Evolutionary conservation across 495 filamentous ascomycete genomes (phyloP).

Genomic region (Penicillium parvum): DNA sequence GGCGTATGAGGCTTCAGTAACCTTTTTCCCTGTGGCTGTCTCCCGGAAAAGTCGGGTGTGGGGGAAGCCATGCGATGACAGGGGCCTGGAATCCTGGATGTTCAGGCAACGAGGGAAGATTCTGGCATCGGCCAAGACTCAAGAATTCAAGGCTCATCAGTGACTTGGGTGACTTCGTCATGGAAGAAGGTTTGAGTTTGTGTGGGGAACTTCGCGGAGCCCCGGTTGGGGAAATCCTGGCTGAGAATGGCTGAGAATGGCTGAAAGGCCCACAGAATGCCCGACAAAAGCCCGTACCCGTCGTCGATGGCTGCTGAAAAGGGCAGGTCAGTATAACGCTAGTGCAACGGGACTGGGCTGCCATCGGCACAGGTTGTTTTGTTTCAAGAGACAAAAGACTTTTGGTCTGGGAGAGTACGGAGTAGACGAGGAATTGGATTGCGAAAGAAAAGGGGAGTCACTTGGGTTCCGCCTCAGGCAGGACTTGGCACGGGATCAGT

Average conservation of each 20-base stretch:
- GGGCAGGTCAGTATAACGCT: constrained; percentile 10
- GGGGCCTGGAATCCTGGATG: too few relatives aligned
- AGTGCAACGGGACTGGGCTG: too few relatives aligned
- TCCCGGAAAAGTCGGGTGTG: constrained; percentile 10
- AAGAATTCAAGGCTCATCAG: too few relatives aligned
- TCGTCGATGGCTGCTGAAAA: constrained; percentile 1
- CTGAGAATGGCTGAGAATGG: too few relatives aligned
- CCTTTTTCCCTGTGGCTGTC: constrained; percentile 1
- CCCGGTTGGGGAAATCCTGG: neutral
- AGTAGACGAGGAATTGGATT: too few relatives aligned
- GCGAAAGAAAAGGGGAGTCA: too few relatives aligned
- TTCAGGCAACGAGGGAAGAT: too few relatives aligned
- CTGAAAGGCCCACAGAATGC: constrained; percentile 6
- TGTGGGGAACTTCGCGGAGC: constrained; percentile 12
- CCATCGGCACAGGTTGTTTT: too few relatives aligned
- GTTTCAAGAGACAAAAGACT: too few relatives aligned
- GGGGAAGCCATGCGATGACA: neutral
- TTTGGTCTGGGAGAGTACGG: too few relatives aligned
- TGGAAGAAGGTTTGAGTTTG: constrained; percentile 10
- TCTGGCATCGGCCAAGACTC: neutral
- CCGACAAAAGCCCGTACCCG: constrained; percentile 19
- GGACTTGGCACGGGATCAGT: too few relatives aligned
- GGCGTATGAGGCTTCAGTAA: constrained; percentile 16
- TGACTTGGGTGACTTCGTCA: constrained; percentile 11
- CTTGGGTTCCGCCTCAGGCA: too few relatives aligned